These are phyloP conservation scores for Salvia splendens DNA, from an alignment of 257 asterid species.

Conservation along the genomic window DNA sequence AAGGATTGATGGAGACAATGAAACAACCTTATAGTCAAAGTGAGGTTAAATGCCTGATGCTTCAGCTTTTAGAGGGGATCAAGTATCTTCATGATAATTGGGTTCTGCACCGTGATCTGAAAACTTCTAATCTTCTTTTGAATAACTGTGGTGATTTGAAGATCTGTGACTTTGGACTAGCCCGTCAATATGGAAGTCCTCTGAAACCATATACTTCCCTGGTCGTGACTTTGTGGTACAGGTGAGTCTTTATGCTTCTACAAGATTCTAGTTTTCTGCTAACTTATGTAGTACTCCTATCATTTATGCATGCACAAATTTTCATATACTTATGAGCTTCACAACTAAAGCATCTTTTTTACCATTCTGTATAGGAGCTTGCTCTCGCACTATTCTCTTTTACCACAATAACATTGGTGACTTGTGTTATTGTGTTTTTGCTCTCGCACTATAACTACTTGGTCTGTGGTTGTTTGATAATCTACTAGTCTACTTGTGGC, in stretches of 20 bases:
- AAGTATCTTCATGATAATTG: slow-evolving; percentile 85
- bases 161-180: slow-evolving; percentile 90
- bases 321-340: background rate
- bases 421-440: too few species aligned
- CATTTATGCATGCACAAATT: background rate
- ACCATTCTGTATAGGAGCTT: background rate
- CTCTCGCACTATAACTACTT: background rate
- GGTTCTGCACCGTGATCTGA: slow-evolving; percentile 88
- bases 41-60: slow-evolving; percentile 90
- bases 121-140: slow-evolving; percentile 79
- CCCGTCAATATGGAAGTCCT: slow-evolving; percentile 92
- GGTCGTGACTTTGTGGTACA: slow-evolving; percentile 96
- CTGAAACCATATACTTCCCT: slow-evolving; percentile 76
- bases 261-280: background rate
- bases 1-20: slow-evolving; percentile 78
- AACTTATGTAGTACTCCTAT: background rate
- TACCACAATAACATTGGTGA: background rate
- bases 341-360: background rate
- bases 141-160: slow-evolving; percentile 79
- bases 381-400: background rate
- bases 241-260: slow-evolving; percentile 45
- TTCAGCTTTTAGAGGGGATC: slow-evolving; percentile 75
- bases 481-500: background rate
- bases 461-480: background rate
- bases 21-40: slow-evolving; percentile 75